These are phyloP conservation scores for Acacia melanoxylon DNA, from an alignment of 306 rosid species.

Conservation along the genomic window DNA sequence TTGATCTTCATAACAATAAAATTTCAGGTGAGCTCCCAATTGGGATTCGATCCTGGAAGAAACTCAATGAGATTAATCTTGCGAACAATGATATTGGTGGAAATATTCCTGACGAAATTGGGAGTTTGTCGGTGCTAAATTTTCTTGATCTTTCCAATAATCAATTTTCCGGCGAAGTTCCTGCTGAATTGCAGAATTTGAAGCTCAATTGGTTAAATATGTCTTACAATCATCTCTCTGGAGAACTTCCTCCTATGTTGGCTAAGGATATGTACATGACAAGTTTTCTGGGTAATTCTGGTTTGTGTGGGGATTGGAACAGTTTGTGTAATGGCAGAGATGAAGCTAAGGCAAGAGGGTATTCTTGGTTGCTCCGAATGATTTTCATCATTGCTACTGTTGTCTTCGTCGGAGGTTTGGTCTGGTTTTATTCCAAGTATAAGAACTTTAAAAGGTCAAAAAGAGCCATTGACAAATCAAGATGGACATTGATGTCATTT, in stretches of 20 bases:
- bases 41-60: constrained; percentile 51
- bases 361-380: constrained; percentile 64
- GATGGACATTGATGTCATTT: constrained; percentile 92
- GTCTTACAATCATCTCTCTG: constrained; percentile 65
- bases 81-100: constrained; percentile 70
- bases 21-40: constrained; percentile 65
- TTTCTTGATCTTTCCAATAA: constrained; percentile 85
- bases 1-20: constrained; percentile 69
- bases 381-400: constrained; percentile 56
- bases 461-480: constrained; percentile 61
- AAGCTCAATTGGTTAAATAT: constrained; percentile 79
- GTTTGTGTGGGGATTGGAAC: constrained; percentile 62
- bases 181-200: constrained; percentile 63
- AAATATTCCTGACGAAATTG: constrained; percentile 63
- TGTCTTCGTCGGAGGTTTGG: constrained; percentile 64
- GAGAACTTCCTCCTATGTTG: constrained; percentile 71
- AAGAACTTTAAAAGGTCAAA: constrained; percentile 48
- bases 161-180: constrained; percentile 64
- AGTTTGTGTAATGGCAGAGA: constrained; percentile 49
- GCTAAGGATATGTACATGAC: constrained; percentile 57
- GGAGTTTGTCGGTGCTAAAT: constrained; percentile 58
- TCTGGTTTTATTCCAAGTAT: constrained; percentile 75
- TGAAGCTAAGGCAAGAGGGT: constrained; percentile 38
- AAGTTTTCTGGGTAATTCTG: constrained; percentile 86
- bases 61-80: constrained; percentile 77